Conservation (phyloP, 306 rosid species). For the Cyamopsis tetragonoloba region DNA sequence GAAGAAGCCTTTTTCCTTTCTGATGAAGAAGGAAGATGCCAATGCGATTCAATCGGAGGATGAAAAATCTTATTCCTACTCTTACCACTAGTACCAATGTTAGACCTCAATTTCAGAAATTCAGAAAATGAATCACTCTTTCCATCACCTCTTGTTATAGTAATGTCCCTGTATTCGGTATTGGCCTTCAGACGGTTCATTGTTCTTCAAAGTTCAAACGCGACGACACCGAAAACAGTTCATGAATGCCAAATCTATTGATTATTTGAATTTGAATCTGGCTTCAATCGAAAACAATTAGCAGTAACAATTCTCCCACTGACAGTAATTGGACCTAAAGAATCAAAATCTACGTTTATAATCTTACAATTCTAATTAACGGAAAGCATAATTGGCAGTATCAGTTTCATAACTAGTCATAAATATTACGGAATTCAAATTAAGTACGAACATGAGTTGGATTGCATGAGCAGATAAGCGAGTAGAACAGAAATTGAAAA, state of each 20-base stretch:
- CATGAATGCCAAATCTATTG: not conserved
- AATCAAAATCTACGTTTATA: not conserved
- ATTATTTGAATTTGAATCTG: not conserved
- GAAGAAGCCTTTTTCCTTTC: slow-evolving; percentile 10
- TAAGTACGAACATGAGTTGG: not conserved
- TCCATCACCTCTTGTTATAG: slow-evolving; percentile 29
- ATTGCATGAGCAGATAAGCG: not conserved
- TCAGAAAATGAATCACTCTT: slow-evolving; percentile 28
- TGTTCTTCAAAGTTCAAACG: too few relatives aligned
- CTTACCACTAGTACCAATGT: not conserved
- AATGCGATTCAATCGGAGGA: slow-evolving; percentile 68
- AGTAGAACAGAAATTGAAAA: not conserved
- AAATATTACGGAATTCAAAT: not conserved
- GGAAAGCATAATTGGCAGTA: not conserved
- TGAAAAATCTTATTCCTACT: slow-evolving; percentile 40
- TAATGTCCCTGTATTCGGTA: slow-evolving; percentile 15
- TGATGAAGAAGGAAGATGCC: slow-evolving; percentile 41
- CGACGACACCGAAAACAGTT: not conserved
- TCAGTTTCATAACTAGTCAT: not conserved
- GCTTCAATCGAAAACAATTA: not conserved
- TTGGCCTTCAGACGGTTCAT: slow-evolving; percentile 34
- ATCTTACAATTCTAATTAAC: not conserved
- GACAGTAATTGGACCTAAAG: not conserved
- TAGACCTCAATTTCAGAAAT: slow-evolving; percentile 1
- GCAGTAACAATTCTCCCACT: not conserved